A percentile compares a stretch with the other conserved stretches of the same genome.
These are phyloP conservation scores for Alternaria metachromatica DNA, from an alignment of 2,329 filamentous ascomycete genomes.

Conservation along the genomic window DNA sequence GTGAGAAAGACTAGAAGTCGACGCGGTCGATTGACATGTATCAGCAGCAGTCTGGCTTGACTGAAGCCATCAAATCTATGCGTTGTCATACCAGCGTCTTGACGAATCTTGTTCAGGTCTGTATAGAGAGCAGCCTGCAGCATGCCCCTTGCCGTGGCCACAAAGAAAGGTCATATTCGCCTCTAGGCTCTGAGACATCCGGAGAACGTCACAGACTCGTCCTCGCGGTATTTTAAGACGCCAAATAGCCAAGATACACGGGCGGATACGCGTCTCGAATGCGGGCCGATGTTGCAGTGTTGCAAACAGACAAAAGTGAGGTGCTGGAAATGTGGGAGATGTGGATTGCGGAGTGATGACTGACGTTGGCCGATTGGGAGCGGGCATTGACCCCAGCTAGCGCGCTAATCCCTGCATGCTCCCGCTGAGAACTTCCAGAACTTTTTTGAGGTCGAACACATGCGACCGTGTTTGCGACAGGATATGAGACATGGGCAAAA, in stretches of 20 bases:
- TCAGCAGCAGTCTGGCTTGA: neutral
- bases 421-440: conserved; percentile 25
- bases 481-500: conserved; percentile 38
- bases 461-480: conserved; percentile 12
- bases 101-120: neutral
- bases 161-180: neutral
- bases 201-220: neutral
- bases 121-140: neutral
- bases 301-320: neutral
- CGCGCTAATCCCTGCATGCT: conserved; percentile 18
- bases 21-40: neutral
- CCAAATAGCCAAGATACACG: neutral
- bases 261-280: neutral
- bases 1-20: neutral
- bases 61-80: neutral
- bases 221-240: neutral
- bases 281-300: neutral
- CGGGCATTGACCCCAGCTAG: conserved; percentile 11
- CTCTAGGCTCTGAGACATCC: neutral
- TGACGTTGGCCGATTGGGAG: conserved; percentile 8
- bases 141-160: neutral
- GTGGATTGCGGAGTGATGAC: neutral
- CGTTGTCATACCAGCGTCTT: neutral
- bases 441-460: conserved; percentile 22
- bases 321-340: neutral